phyloP scores from a whole-genome alignment of 169 alveolate genomes.

The Cryptosporidium tyzzeri region DNA sequence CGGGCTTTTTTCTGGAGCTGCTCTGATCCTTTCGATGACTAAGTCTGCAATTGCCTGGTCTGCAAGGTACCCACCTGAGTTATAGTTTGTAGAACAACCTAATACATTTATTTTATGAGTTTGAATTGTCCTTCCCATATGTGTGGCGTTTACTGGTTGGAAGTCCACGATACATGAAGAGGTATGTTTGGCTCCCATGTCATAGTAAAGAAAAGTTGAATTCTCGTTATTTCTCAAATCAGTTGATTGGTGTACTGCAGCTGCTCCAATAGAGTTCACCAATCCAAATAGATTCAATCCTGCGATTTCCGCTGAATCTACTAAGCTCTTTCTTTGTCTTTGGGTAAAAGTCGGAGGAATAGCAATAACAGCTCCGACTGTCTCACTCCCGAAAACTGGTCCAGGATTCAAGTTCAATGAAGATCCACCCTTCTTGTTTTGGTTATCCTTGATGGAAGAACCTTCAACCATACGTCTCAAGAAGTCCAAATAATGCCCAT shows the following conservation, averaged over 20 bases:
- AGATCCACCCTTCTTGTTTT: conserved; percentile 1
- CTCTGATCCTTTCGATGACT: conserved; percentile 23
- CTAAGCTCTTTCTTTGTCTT: conserved; percentile 73
- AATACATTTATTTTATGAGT: conserved; percentile 52
- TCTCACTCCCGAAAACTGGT: conserved; percentile 77
- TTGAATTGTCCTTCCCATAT: conserved; percentile 51
- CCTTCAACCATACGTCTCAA: conserved; percentile 79
- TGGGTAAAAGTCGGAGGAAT: conserved; percentile 80
- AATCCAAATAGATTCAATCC: conserved; percentile 78
- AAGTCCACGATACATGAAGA: conserved; percentile 68
- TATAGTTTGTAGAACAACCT: conserved; percentile 53
- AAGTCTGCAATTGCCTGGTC: conserved; percentile 40
- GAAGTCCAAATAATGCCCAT: conserved; percentile 80
- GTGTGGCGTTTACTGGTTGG: conserved; percentile 40
- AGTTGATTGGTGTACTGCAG: conserved; percentile 80
- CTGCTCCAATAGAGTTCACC: conserved; percentile 81
- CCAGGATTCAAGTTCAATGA: conserved; percentile 30
- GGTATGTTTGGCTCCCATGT: conserved; percentile 68
- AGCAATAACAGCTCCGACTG: conserved; percentile 81
- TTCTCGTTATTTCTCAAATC: conserved; percentile 71
- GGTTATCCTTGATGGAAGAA: conserved; percentile 4
- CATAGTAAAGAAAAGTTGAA: conserved; percentile 64
- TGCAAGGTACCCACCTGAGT: conserved; percentile 62
- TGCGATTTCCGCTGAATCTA: conserved; percentile 81
- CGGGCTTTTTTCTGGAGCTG: conserved; percentile 30